Evolutionary conservation across 495 filamentous ascomycete species (phyloP).

Genomic region (Daldinia grandis): DNA sequence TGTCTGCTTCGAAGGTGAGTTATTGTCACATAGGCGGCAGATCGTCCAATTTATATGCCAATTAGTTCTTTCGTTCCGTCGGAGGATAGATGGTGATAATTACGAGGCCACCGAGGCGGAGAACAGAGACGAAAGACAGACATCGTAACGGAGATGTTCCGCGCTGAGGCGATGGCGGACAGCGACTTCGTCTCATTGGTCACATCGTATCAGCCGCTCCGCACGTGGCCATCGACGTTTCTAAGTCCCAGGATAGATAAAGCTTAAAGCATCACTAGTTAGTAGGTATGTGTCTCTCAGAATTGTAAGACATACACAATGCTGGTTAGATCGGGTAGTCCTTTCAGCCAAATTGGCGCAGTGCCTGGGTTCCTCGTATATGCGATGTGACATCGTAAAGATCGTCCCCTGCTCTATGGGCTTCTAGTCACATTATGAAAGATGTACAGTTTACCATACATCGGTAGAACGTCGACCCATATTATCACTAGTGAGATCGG

Average conservation of each 20-base stretch:
- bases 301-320: neutral
- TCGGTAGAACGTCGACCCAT: conserved; percentile 12
- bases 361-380: conserved; percentile 33
- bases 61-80: neutral
- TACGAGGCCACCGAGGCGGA: conserved; percentile 25
- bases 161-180: neutral
- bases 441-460: neutral
- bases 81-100: conserved; percentile 12
- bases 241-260: neutral
- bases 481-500: neutral
- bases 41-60: conserved; percentile 28
- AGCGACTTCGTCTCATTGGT: conserved; percentile 16
- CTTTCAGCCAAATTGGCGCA: conserved; percentile 6
- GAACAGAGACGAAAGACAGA: conserved; percentile 5
- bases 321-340: neutral
- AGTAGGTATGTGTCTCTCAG: neutral
- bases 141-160: conserved; percentile 8
- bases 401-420: conserved; percentile 5
- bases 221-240: conserved; percentile 20
- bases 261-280: conserved; percentile 1
- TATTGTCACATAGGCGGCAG: neutral
- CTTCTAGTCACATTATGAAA: conserved; percentile 18
- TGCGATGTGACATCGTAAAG: conserved; percentile 40
- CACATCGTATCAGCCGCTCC: conserved; percentile 32
- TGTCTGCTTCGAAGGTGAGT: neutral